Evolutionary conservation across 2,329 filamentous ascomycete species (phyloP), one percentile per base, ranked within the genome.

Genomic region (Monilinia laxa): DNA sequence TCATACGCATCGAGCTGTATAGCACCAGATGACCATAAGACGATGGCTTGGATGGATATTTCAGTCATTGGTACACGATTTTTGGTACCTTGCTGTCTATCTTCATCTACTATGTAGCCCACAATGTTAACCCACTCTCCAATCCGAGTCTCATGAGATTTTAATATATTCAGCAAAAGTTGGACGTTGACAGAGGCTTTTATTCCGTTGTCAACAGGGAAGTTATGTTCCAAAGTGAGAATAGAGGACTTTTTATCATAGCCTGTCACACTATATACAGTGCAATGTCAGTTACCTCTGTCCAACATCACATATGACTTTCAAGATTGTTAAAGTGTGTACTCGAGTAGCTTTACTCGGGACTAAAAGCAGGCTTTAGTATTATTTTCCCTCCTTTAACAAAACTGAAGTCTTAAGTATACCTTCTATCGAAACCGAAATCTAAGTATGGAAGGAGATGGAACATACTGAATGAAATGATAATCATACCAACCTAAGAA

Each of bases 111-210:
- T 64, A 93, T 81, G 76, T 96, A 96, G 7, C 93, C 94, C 71
- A 97, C 85, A 4, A 97, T 83, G 76, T 97, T 96, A 60, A 97
- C 78, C 93, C 93, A 97, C 68, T 89, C 84, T n/a, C 94, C 94
- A 35, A 90, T 80, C 62, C 87, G 83, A 63, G 90, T 83, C 62
- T 90, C 82, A 66, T 88, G 83, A 28, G 83, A 78, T 25, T 84
- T 85, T 67, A 95, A 79, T 12, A 80, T 83, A 73, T 88, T 84
- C 6, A 96, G 82, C 3, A 96, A 78, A 70, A 93, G 85, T 63
- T 85, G 83, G 68, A 96, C 83, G 73, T 95, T 86, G 47, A 96
- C 90, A 49, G 81, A 75, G 1, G 86, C 89, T 59, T 78, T 78
- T 52, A 83, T 78, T 28, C 76, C 71, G 55, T 79, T 77, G 65